A percentile compares a stretch with the other conserved stretches of the same genome.
Conservation (phyloP, 352 stramenopile genomes). For the Halophytophthora batemanensis region DNA sequence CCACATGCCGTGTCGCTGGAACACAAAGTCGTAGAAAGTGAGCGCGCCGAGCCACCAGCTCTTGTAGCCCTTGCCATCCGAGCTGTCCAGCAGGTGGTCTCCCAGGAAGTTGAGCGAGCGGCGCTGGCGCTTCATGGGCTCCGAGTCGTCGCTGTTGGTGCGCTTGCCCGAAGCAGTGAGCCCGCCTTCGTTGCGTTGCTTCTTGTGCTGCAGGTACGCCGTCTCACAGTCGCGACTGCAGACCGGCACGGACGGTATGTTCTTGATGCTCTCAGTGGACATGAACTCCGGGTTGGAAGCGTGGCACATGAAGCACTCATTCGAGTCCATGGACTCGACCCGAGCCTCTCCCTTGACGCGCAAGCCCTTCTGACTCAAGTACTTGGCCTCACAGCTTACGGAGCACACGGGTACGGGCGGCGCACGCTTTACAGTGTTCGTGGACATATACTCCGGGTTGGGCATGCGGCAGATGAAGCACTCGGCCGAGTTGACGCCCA, state of each 20-base stretch:
- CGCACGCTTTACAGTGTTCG: conserved; percentile 49
- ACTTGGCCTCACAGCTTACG: conserved; percentile 48
- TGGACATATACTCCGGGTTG: conserved; percentile 67
- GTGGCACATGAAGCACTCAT: conserved; percentile 65
- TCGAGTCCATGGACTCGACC: conserved; percentile 14
- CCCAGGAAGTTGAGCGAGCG: conserved; percentile 71
- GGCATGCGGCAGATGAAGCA: conserved; percentile 61
- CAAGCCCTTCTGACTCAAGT: conserved; percentile 54
- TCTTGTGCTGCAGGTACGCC: conserved; percentile 40
- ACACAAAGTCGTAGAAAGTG: conserved; percentile 85
- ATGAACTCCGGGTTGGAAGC: conserved; percentile 59
- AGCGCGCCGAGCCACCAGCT: conserved; percentile 83
- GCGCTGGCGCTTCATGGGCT: conserved; percentile 41
- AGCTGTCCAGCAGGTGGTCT: conserved; percentile 68
- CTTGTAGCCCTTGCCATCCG: conserved; percentile 76
- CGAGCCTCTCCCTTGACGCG: conserved; percentile 23
- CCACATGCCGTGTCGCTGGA: conserved; percentile 85
- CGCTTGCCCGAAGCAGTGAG: conserved; percentile 21
- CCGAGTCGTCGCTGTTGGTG: conserved; percentile 27
- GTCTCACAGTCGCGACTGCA: conserved; percentile 71
- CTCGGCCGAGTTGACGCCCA: conserved; percentile 24
- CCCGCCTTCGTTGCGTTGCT: conserved; percentile 23
- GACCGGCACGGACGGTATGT: conserved; percentile 48
- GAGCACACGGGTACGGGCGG: conserved; percentile 61
- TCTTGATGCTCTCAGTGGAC: conserved; percentile 53